Evolutionary conservation across 345 rosid genomes (phyloP), one percentile per base, ranked within the genome.

Genomic region (Heritiera littoralis): DNA sequence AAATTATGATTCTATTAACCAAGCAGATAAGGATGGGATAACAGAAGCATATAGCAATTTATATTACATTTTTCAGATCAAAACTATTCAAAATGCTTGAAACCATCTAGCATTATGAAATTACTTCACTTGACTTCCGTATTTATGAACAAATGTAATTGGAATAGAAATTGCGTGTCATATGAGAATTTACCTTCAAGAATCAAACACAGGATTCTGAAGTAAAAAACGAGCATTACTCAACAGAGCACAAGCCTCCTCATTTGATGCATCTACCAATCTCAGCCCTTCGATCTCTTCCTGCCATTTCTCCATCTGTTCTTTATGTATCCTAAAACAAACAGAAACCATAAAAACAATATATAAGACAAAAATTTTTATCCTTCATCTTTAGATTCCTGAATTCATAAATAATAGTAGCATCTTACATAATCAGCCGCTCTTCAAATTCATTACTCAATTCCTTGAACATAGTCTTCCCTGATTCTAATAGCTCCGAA

Each of bases 261-360:
- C 94, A 79, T 94, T 96, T 30, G 94, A 85, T 72, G 86, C 88
- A 87, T 96, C 97, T 59, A 91, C 86, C 84, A 89, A 72, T 69
- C 92, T 87, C 80, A 92, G 73, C 80, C 89, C 97, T 83, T 87
- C 90, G 77, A 92, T 88, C 87, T 94, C 94, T 35, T 91, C 94
- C 79, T 90, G 97, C 97, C 98, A 96, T 84, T 89, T 92, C 81
- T 90, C 97, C 69, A 91, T 85, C 55, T 89, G 89, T 79, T 94
- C 98, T 89, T 84, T 92, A 76, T 92, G 95, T 64, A 92, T 84
- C 92, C 95, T 94, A 88, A 66, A 3, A 35, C 41, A 67, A 41
- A 41, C 43, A 35, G 38, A 35, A 35, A 35, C 23, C 14, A 46
- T 9, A 14, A 63, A 10, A 46, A n/a, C 38, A 55, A 38, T 23